These are phyloP conservation scores for Neoboletus brunneissimus DNA, from an alignment of 768 basidiomycete genomes.

Conservation along the genomic window DNA sequence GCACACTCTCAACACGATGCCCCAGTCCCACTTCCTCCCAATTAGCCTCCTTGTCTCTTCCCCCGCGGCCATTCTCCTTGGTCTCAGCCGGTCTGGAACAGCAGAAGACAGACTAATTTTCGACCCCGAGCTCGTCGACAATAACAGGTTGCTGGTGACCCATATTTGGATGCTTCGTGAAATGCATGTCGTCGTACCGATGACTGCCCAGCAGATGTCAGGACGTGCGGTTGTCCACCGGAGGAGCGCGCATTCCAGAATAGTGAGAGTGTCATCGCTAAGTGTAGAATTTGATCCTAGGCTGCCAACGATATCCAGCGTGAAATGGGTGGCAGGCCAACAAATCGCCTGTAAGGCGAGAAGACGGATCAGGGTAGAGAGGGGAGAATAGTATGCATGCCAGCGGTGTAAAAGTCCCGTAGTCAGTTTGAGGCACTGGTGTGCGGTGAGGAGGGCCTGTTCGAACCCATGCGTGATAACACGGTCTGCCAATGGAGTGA, in stretches of 20 bases:
- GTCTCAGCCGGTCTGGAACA: slow-evolving; percentile 23
- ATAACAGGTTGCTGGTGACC: slow-evolving; percentile 86
- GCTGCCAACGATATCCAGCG: slow-evolving; percentile 65
- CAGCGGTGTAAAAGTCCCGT: slow-evolving; percentile 89
- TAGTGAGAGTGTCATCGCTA: slow-evolving; percentile 1
- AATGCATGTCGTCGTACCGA: slow-evolving; percentile 84
- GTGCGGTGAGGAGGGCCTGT: slow-evolving; percentile 80
- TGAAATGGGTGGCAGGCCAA: slow-evolving; percentile 91
- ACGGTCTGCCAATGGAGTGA: background rate
- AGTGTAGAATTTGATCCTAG: slow-evolving; percentile 20
- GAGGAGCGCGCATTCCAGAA: slow-evolving; percentile 29
- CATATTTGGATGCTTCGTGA: slow-evolving; percentile 87
- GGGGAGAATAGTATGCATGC: slow-evolving; percentile 85
- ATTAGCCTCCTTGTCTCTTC: slow-evolving; percentile 30
- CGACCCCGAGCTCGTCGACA: slow-evolving; percentile 6
- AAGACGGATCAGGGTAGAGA: slow-evolving; percentile 86
- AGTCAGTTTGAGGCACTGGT: slow-evolving; percentile 84
- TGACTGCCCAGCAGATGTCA: slow-evolving; percentile 84
- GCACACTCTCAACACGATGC: slow-evolving; percentile 63
- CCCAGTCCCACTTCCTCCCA: slow-evolving; percentile 80
- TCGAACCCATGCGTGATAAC: background rate
- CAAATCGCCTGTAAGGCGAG: slow-evolving; percentile 93
- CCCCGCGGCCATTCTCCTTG: slow-evolving; percentile 11
- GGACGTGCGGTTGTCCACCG: slow-evolving; percentile 59
- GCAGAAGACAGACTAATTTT: slow-evolving; percentile 3